These are phyloP conservation scores for Aspergillus sp. DNA, from an alignment of 2,329 filamentous ascomycete genomes.

Conservation along the genomic window DNA sequence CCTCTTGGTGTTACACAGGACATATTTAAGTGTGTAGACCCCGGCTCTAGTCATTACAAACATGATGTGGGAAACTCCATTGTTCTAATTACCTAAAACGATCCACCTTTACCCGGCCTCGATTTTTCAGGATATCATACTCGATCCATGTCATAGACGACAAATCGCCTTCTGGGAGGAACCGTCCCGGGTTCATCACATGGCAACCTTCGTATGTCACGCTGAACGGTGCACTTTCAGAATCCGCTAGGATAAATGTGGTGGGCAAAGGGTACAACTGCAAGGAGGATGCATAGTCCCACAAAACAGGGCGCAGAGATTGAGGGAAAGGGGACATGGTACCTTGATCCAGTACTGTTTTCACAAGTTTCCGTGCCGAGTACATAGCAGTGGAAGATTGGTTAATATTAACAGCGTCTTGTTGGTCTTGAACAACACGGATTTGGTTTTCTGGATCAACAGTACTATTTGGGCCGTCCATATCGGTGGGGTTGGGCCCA, in stretches of 20 bases:
- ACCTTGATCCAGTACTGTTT: slow-evolving; percentile 88
- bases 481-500: slow-evolving; percentile 41
- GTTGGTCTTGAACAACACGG: slow-evolving; percentile 18
- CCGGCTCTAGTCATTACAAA: not conserved
- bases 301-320: slow-evolving; percentile 76
- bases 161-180: slow-evolving; percentile 69
- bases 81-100: slow-evolving; percentile 46
- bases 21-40: too few relatives aligned
- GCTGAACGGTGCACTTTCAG: slow-evolving; percentile 77
- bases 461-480: slow-evolving; percentile 20
- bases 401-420: slow-evolving; percentile 17
- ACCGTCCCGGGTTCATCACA: slow-evolving; percentile 84
- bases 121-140: slow-evolving; percentile 67
- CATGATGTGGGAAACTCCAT: not conserved
- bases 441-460: slow-evolving; percentile 35
- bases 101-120: slow-evolving; percentile 64
- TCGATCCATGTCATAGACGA: slow-evolving; percentile 81
- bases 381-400: slow-evolving; percentile 30
- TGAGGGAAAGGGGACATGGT: slow-evolving; percentile 84
- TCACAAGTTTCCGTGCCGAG: slow-evolving; percentile 75
- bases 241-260: slow-evolving; percentile 77
- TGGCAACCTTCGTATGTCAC: slow-evolving; percentile 94
- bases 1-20: not conserved
- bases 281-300: slow-evolving; percentile 77
- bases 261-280: slow-evolving; percentile 88